phyloP scores from a whole-genome alignment of 768 basidiomycete species.

The Dentipellis fragilis region DNA sequence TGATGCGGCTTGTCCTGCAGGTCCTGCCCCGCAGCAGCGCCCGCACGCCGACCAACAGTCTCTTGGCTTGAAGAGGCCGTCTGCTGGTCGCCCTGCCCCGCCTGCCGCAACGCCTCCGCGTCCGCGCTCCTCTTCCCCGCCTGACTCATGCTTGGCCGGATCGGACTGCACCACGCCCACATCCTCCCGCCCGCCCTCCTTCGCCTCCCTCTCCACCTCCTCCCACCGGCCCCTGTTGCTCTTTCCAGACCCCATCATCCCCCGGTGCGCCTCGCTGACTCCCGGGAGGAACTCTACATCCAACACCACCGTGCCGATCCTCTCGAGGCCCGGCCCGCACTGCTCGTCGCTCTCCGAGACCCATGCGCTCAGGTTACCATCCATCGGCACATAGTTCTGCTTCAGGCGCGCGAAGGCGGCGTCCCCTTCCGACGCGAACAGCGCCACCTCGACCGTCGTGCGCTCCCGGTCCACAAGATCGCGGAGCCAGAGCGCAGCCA shows the following conservation, averaged over 20 bases:
- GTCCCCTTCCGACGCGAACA: slow-evolving; percentile 21
- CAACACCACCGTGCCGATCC: slow-evolving; percentile 18
- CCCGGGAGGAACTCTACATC: slow-evolving; percentile 21
- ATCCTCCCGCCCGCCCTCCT: slow-evolving; percentile 7
- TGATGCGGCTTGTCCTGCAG: not conserved
- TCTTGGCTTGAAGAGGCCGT: not conserved
- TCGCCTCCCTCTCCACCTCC: slow-evolving; percentile 15
- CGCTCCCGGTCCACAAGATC: slow-evolving; percentile 43
- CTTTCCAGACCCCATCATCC: slow-evolving; percentile 15
- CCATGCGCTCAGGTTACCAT: slow-evolving; percentile 18
- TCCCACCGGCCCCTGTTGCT: slow-evolving; percentile 3
- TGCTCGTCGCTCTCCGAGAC: slow-evolving; percentile 18
- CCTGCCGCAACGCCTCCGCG: not conserved
- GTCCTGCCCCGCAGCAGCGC: no score
- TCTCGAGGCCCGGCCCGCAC: slow-evolving; percentile 5
- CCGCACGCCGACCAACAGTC: no score
- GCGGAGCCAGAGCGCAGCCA: slow-evolving; percentile 45
- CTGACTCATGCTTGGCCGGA: not conserved
- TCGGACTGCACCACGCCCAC: not conserved
- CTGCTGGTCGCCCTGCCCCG: not conserved
- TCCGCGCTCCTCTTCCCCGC: not conserved
- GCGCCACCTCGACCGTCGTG: slow-evolving; percentile 33
- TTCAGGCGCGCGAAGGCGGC: slow-evolving; percentile 20
- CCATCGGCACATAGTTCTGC: slow-evolving; percentile 22
- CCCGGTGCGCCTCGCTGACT: slow-evolving; percentile 16